Evolutionary conservation across 192 early-diverging fungal genomes (phyloP), one percentile per base, ranked within the genome.

Genomic region (Chytriomyces sp.): DNA sequence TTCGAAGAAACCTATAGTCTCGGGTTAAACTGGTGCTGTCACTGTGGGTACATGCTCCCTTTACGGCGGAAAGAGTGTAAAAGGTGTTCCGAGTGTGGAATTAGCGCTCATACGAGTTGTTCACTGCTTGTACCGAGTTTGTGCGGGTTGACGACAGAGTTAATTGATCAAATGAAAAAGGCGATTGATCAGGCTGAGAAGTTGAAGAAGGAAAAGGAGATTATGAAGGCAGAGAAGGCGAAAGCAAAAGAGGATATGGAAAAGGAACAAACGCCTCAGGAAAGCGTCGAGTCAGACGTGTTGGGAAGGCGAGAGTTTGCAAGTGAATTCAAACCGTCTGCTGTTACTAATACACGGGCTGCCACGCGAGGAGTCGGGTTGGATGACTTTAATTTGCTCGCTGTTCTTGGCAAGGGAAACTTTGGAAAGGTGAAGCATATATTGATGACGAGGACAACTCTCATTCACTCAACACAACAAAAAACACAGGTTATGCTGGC

Each of bases 351-450:
- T 0, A 23, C 64, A 11, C 62, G 64, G 44, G 26, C 47, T 18
- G 72, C 70, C 7, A 70, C 80, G 11, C 81, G 85, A 20, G 92
- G 92, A 66, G 91, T 97, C 59, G 90, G 92, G 2, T 80, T 96
- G 23, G 93, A 97, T 63, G 96, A 99, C 79, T 99, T 99, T 75
- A 93, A 90, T 70, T 95, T 99, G 67, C 77, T 96, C 65, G 94
- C 96, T 23, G 97, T 99, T 3, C 85, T 99, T 11, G 97, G 97
- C 72, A 97, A 96, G 82, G 97, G 97, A 64, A 98, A 97, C 86
- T 99, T 97, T 90, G 97, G 97, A 80, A 99, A 99, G 86, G 91
- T 91, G 74, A 73, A 20, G 53, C 35, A 4, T 35, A 4, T 35
- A 3, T 45, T 28, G 20, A 23, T 24, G 13, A 8, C 47, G 43